Conservation (phyloP, 805 yeast genomes). For the Kregervanrija fluxuum region DNA sequence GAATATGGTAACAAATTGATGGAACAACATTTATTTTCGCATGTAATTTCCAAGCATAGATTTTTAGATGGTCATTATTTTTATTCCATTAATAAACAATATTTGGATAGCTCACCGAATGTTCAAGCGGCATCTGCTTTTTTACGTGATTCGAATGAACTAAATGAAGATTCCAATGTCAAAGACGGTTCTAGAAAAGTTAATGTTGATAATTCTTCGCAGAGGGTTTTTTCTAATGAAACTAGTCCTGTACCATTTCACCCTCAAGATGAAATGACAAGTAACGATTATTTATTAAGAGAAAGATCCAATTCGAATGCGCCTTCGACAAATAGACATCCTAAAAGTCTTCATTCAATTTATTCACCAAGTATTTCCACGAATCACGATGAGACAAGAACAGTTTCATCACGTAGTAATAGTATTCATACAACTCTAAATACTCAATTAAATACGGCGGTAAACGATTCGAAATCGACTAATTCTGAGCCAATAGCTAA, state of each 20-base stretch:
- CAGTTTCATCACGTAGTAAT: too few relatives aligned
- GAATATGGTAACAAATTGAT: constrained; percentile 71
- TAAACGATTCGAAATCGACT: too few relatives aligned
- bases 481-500: too few relatives aligned
- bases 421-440: too few relatives aligned
- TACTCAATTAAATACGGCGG: too few relatives aligned
- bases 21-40: constrained; percentile 66
- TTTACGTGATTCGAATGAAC: not conserved
- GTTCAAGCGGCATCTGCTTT: constrained; percentile 3
- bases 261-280: not conserved
- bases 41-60: constrained; percentile 76
- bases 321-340: constrained; percentile 1
- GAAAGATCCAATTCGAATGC: constrained; percentile 3
- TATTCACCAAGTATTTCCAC: not conserved
- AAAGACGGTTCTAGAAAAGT: too few relatives aligned
- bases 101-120: constrained; percentile 10
- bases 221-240: too few relatives aligned
- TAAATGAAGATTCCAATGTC: too few relatives aligned
- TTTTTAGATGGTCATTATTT: constrained; percentile 92
- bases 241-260: too few relatives aligned
- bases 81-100: constrained; percentile 61
- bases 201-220: too few relatives aligned
- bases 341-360: not conserved
- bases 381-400: not conserved
- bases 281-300: not conserved